Conservation (phyloP, 805 yeast species). For the Candida boidinii region DNA sequence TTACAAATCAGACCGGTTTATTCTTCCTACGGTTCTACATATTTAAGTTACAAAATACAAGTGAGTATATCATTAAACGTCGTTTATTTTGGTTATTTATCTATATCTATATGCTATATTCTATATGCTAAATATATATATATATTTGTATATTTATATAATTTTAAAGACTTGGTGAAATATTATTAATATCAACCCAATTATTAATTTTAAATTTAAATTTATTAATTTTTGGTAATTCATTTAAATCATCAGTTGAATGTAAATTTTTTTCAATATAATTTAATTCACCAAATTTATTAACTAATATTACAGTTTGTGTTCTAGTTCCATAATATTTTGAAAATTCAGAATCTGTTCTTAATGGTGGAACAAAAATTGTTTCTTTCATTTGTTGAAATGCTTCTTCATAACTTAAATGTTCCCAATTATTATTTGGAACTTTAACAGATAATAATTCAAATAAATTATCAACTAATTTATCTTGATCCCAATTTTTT, state of each 20-base stretch:
- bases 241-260: slow-evolving; percentile 29
- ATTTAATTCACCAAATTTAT: slow-evolving; percentile 37
- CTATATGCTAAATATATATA: too few species aligned
- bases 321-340: slow-evolving; percentile 81
- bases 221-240: slow-evolving; percentile 10
- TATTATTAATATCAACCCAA: too few species aligned
- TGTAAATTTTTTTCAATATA: slow-evolving; percentile 60
- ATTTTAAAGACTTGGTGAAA: too few species aligned
- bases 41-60: too few species aligned
- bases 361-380: slow-evolving; percentile 67
- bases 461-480: slow-evolving; percentile 44
- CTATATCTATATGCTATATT: too few species aligned
- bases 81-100: too few species aligned
- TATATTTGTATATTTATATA: too few species aligned
- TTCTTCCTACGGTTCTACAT: too few species aligned
- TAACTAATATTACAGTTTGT: slow-evolving; percentile 66
- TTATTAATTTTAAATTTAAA: slow-evolving; percentile 12
- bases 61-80: too few species aligned
- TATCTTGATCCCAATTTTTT: slow-evolving; percentile 20
- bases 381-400: slow-evolving; percentile 42
- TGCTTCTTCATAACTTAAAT: slow-evolving; percentile 16
- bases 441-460: slow-evolving; percentile 38
- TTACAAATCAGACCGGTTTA: too few species aligned
- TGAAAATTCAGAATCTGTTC: too few species aligned
- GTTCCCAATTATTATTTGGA: slow-evolving; percentile 23